Percentiles rank a stretch among this genome's conserved stretches.
phyloP scores from a whole-genome alignment of 495 filamentous ascomycete species.

The Penicillium lagena region DNA sequence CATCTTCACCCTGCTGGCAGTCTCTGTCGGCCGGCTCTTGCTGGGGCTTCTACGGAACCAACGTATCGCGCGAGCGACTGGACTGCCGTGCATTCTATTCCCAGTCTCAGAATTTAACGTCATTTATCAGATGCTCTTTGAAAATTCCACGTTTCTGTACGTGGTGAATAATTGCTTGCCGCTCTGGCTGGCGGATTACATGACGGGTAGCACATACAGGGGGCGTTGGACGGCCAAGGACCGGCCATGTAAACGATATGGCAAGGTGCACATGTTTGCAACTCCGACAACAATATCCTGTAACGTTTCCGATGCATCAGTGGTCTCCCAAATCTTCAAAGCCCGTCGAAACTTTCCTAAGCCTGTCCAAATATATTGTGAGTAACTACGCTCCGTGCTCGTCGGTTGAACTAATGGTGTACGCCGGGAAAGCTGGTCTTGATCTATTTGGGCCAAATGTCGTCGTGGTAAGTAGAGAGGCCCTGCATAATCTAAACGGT shows the following conservation, averaged over 20 bases:
- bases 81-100: slow-evolving; percentile 30
- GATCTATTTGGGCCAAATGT: slow-evolving; percentile 43
- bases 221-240: slow-evolving; percentile 26
- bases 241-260: slow-evolving; percentile 30
- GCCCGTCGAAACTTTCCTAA: slow-evolving; percentile 37
- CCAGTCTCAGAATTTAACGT: slow-evolving; percentile 25
- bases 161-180: slow-evolving; percentile 7
- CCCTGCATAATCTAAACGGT: not conserved
- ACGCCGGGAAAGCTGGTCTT: slow-evolving; percentile 18
- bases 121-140: slow-evolving; percentile 15
- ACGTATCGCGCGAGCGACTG: slow-evolving; percentile 9
- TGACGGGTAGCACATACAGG: slow-evolving; percentile 2
- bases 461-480: slow-evolving; percentile 19
- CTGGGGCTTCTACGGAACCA: not conserved
- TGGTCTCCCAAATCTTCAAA: slow-evolving; percentile 26
- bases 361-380: slow-evolving; percentile 25
- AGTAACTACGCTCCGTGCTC: not conserved
- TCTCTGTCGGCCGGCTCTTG: not conserved
- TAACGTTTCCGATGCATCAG: slow-evolving; percentile 33
- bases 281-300: slow-evolving; percentile 34
- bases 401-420: not conserved
- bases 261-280: slow-evolving; percentile 34
- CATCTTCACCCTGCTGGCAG: not conserved
- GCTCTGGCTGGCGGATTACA: slow-evolving; percentile 1
- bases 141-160: not conserved